Conservation (phyloP, 2,329 filamentous ascomycete genomes). For the Microdochium nivale region DNA sequence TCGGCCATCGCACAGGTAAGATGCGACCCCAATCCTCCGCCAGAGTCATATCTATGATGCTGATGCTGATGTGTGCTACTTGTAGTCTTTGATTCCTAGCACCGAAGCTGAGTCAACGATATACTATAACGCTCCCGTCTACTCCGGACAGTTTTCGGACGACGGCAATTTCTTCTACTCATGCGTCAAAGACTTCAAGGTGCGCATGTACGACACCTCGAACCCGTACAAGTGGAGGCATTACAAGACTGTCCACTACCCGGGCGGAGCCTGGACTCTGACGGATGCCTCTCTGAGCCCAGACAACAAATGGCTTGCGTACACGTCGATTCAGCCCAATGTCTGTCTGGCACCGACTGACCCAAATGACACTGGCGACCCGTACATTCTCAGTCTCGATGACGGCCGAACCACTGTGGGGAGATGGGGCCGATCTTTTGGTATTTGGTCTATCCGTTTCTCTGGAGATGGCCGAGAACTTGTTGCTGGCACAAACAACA, state of each 20-base stretch:
- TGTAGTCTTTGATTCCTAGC: slow-evolving; percentile 65
- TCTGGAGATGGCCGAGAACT: slow-evolving; percentile 86
- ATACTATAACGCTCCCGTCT: slow-evolving; percentile 77
- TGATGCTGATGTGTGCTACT: slow-evolving; percentile 6
- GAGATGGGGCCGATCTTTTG: slow-evolving; percentile 33
- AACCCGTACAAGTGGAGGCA: slow-evolving; percentile 94
- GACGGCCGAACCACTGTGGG: slow-evolving; percentile 23
- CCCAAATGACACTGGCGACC: slow-evolving; percentile 70
- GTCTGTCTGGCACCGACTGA: slow-evolving; percentile 86
- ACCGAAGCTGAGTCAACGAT: slow-evolving; percentile 78
- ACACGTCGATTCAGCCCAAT: slow-evolving; percentile 76
- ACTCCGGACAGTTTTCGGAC: slow-evolving; percentile 92
- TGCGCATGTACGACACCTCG: slow-evolving; percentile 95
- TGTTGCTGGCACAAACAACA: slow-evolving; percentile 75
- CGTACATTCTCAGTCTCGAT: slow-evolving; percentile 68
- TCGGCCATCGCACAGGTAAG: slow-evolving; percentile 59
- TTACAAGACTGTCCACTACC: slow-evolving; percentile 83
- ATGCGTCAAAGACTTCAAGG: slow-evolving; percentile 84
- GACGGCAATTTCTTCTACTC: slow-evolving; percentile 97
- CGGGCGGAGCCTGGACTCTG: slow-evolving; percentile 88
- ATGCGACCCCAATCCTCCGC: neutral
- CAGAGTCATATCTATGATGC: neutral
- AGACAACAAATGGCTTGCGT: slow-evolving; percentile 86
- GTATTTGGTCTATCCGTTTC: slow-evolving; percentile 87
- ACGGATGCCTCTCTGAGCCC: slow-evolving; percentile 88